Percentiles rank a stretch among this genome's conserved stretches.
Evolutionary conservation across 148 eudicot species (phyloP).

Genomic region (Cornus florida): DNA sequence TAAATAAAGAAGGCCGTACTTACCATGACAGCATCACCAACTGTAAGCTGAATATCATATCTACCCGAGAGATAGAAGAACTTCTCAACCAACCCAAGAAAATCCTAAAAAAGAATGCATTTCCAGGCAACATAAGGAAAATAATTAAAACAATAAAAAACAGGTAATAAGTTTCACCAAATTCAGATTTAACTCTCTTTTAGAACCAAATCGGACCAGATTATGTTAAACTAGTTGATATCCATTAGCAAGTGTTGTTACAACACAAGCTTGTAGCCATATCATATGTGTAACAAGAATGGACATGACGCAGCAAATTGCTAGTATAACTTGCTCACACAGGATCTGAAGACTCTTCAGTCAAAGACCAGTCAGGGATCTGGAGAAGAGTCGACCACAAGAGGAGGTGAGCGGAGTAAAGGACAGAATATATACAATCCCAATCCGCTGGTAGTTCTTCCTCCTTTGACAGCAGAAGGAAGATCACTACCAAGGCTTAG

Average conservation of each 20-base stretch:
- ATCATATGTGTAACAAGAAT: no score
- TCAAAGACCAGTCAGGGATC: no score
- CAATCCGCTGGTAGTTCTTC: no score
- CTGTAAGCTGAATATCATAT: constrained; percentile 72
- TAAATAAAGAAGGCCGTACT: constrained; percentile 10
- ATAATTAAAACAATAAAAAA: neutral
- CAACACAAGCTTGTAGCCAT: neutral
- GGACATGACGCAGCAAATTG: no score
- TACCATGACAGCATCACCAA: constrained; percentile 95
- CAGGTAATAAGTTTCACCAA: neutral
- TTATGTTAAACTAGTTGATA: neutral
- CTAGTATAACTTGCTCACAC: no score
- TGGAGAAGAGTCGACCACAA: no score
- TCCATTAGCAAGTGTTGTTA: neutral
- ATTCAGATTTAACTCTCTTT: neutral
- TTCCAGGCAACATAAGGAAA: neutral
- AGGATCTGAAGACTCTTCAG: no score
- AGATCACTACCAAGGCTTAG: no score
- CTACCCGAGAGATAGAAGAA: constrained; percentile 86
- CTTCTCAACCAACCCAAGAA: constrained; percentile 92
- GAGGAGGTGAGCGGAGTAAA: no score
- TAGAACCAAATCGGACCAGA: neutral
- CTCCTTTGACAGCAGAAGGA: no score
- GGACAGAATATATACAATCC: no score
- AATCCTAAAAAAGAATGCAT: constrained; percentile 60